These are phyloP conservation scores for Polygonum aviculare DNA, from an alignment of 148 eudicot species.

Conservation along the genomic window DNA sequence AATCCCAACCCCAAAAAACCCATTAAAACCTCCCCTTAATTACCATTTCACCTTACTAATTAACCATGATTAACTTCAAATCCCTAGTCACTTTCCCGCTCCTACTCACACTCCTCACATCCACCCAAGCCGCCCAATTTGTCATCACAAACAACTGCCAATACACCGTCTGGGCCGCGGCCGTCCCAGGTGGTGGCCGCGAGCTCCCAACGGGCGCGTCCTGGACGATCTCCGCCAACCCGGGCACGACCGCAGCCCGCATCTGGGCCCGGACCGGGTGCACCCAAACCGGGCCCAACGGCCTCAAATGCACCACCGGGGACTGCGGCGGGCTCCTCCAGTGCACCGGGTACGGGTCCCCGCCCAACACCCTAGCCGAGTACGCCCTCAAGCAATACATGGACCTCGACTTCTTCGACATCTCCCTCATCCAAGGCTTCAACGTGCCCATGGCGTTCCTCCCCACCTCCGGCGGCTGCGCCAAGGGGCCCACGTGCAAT, in stretches of 20 bases:
- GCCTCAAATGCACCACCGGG: conserved; percentile 35
- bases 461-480: conserved; percentile 17
- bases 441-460: conserved; percentile 34
- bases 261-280: conserved; percentile 53
- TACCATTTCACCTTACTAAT: too few relatives aligned
- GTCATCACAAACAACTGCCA: conserved; percentile 34
- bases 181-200: conserved; percentile 34
- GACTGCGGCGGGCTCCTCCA: conserved; percentile 38
- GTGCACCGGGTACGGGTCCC: conserved; percentile 25
- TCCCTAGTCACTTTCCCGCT: background rate
- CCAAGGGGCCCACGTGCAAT: conserved; percentile 11
- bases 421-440: conserved; percentile 44
- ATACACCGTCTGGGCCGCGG: conserved; percentile 44
- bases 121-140: conserved; percentile 31
- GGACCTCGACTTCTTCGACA: conserved; percentile 39
- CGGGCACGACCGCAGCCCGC: conserved; percentile 26
- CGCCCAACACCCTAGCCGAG: conserved; percentile 49
- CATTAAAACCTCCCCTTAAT: too few relatives aligned
- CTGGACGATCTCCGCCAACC: conserved; percentile 5
- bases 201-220: conserved; percentile 11
- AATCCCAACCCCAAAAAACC: background rate
- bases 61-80: background rate
- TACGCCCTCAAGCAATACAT: conserved; percentile 26
- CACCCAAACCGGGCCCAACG: conserved; percentile 25
- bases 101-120: conserved; percentile 7